Evolutionary conservation across 768 basidiomycete species (phyloP), one percentile per base, ranked within the genome.

Genomic region (Pulveroboletus sp.): DNA sequence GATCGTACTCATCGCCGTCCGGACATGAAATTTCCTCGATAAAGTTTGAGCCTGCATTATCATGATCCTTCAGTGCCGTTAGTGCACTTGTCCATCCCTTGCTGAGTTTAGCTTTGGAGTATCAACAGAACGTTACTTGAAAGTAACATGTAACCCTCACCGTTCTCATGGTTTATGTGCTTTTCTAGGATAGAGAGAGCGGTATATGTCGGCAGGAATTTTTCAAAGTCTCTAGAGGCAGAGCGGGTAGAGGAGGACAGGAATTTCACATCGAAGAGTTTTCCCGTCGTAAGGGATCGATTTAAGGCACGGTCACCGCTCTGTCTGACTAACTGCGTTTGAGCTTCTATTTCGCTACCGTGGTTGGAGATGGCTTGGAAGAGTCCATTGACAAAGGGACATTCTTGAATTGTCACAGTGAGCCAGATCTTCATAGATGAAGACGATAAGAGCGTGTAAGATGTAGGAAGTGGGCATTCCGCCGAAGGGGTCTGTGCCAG

Each of bases 261-360:
- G 48, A 61, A 61, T 12, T 46, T 56, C n/a, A 60, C 49, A 20
- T 60, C 61, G n/a, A 46, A 51, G 13, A 51, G 40, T 32, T 41
- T 57, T 39, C 60, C 60, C 6, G 58, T 60, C 11, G 29, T 13
- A 16, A 63, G 54, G 29, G 48, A 60, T 38, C 10, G 48, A 34
- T 25, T 36, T 12, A 63, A n/a, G 13, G 52, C 23, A 36, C 14
- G 23, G 11, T 54, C 51, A 25, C 37, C 25, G 6, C 40, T 45
- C 36, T 27, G 58, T 20, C 17, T 51, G 24, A 43, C 50, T 1
- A 57, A 23, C 24, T 42, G 36, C 14, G 11, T 36, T 9, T 53
- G 43, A 25, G 34, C 20, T 12, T 29, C n/a, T 33, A 23, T 40
- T 6, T 56, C 40, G 9, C 23, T n/a, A n/a, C 23, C 19, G 14